Base-by-base conservation (phyloP, 495 filamentous ascomycete genomes). In the Penicillium bovifimosum region DNA sequence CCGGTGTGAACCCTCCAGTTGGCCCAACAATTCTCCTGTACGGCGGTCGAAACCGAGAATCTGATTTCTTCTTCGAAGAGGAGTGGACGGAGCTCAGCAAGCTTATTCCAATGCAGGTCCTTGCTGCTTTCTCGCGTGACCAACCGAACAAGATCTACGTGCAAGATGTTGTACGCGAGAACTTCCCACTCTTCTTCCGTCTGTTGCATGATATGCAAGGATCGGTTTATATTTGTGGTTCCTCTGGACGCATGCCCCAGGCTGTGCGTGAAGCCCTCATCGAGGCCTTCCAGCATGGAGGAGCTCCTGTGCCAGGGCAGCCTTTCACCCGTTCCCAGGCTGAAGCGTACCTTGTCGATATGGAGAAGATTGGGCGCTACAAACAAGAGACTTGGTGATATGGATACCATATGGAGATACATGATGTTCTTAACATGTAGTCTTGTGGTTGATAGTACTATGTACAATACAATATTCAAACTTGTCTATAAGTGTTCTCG, bases 71-170 rank as follows among this genome's bases (percentile, higher is more conserved):
- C 69, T 97, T 91, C 64, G 64, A 74, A 11, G 66, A 80, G 1
- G 95, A 96, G 52, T 96, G 90, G 91, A 48, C 62, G 16, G 56
- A 67, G 18, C 50, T 76, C 7, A 53, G 58, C 10, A 61, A 64
- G 26, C 33, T 66, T 18, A 65, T 73, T 17, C 62, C 68, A 0
- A 42, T 87, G 7, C 66, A 77, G 17, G 80, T 95, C 10, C 69
- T 82, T 50, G 83, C 89, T 2, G 92, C 92, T 0, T 97, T 96
- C 60, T 97, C 93, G 1, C 74, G 93, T 2, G 83, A 89, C 56
- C 82, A 87, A 65, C 65, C 67, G 28, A 73, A 82, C 53, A 96
- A 96, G 68, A 65, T 86, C 26, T 99, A 99, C 61, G 92, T 99
- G 9, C 93, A 99, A 61, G 83, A 96, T 66, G 70, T 85, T 3